Conservation (phyloP, 441 rosid genomes). For the Biscutella laevigata region DNA sequence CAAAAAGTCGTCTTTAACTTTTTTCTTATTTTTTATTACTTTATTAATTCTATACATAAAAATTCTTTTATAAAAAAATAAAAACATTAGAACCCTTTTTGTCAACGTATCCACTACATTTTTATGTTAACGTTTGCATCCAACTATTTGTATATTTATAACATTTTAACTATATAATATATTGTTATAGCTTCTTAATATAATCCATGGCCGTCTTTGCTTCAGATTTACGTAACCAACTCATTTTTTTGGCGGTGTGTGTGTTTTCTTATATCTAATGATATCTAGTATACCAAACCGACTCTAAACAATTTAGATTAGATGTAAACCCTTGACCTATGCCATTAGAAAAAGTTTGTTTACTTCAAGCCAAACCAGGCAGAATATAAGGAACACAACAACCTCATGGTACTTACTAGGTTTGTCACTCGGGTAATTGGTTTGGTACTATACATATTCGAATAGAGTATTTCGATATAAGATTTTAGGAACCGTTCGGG, state of each 20-base stretch:
- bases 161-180: too few relatives aligned
- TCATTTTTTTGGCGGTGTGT: constrained; percentile 12
- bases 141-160: background rate
- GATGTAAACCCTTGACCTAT: too few relatives aligned
- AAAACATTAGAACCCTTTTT: background rate
- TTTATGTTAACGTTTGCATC: background rate
- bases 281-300: constrained; percentile 6
- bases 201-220: constrained; percentile 13
- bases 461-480: too few relatives aligned
- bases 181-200: background rate
- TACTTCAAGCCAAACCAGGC: background rate
- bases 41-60: background rate
- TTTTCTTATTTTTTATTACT: background rate
- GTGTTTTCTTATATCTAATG: constrained; percentile 6
- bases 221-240: constrained; percentile 17
- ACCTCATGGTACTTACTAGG: background rate
- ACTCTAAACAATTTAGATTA: constrained; percentile 1
- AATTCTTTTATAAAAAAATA: too few relatives aligned
- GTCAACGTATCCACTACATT: constrained; percentile 5
- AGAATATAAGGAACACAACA: background rate
- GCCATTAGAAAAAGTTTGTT: background rate
- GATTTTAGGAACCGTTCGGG: too few relatives aligned
- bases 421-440: too few relatives aligned
- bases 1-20: constrained; percentile 16
- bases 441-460: too few relatives aligned